Base-by-base conservation (phyloP, 2,329 filamentous ascomycete species). In the Colletotrichum liaoningense region DNA sequence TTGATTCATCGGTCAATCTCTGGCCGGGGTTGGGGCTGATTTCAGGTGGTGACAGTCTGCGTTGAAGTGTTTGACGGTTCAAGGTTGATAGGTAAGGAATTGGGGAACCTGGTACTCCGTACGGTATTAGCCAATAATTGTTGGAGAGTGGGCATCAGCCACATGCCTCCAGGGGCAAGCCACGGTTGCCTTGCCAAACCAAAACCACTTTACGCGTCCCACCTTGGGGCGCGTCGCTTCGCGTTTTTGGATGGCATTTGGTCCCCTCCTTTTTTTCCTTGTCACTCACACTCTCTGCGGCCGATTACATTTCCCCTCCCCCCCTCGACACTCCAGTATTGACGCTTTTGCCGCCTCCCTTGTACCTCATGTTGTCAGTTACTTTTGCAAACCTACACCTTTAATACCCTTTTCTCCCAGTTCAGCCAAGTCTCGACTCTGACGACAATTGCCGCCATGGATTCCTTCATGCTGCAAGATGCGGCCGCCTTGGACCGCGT, bases 401-500 rank as follows among this genome's bases (percentile, higher is more conserved):
- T 54, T 65, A 52, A 65, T 65, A 57, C 63, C 63, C 63, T 42
- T 46, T 42, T 22, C 11, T 24, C 22, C 8, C 56, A 33, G 33
- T 58, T n/a, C 22, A 28, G 9, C 12, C 8, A 19, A 19, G 35
- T 58, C 24, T 49, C 24, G 35, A 60, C 57, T 30, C 56, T 5
- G 56, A 14, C 52, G 38, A 2, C 33, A 54, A 28, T 55, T 28
- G 55, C 26, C 66, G 84, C 74, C 75, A 95, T 97, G 93, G 93
- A 95, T 78, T 89, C 87, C 74, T 86, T 91, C 77, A 91, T 93
- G 85, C 90, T 97, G 79, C 91, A 93, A 83, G 95, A 98, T 88
- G 94, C 97, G 84, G 94, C 93, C 77, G 92, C 93, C 78, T 90
- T 91, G 78, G 93, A 97, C 85, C 94, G 95, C 79, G 91, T 98